These are phyloP conservation scores for Lasiodiplodia theobromae DNA, from an alignment of 2,329 filamentous ascomycete genomes.

Conservation along the genomic window DNA sequence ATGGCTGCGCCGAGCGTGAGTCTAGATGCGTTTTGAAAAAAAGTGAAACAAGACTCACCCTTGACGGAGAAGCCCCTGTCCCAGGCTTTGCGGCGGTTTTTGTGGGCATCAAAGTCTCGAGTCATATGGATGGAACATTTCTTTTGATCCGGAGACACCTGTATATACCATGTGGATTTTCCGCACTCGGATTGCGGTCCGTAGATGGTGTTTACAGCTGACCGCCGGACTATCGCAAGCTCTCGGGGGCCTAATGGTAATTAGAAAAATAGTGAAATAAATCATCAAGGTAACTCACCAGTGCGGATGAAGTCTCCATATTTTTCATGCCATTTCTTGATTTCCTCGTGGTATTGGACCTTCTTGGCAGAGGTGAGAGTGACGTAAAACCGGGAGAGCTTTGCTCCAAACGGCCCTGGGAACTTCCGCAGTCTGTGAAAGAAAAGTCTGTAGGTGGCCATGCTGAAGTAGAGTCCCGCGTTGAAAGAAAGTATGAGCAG, in stretches of 20 bases:
- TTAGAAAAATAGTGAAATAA: neutral
- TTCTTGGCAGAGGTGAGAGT: conserved; percentile 37
- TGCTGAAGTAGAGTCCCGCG: conserved; percentile 40
- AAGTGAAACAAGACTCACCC: conserved; percentile 1
- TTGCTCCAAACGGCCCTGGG: conserved; percentile 47
- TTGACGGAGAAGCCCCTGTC: conserved; percentile 44
- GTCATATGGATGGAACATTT: conserved; percentile 39
- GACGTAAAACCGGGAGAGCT: conserved; percentile 49
- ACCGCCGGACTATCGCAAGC: conserved; percentile 40
- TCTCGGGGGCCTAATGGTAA: conserved; percentile 40
- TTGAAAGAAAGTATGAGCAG: neutral
- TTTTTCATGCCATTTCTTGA: conserved; percentile 38
- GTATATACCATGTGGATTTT: conserved; percentile 41
- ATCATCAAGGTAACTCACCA: conserved; percentile 26
- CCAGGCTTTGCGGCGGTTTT: conserved; percentile 42
- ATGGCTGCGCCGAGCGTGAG: conserved; percentile 35
- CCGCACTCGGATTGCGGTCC: conserved; percentile 40
- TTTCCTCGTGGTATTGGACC: conserved; percentile 38
- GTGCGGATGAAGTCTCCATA: conserved; percentile 46
- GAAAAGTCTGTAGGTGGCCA: conserved; percentile 49
- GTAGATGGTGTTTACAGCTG: conserved; percentile 41
- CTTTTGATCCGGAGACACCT: conserved; percentile 32
- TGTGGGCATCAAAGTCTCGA: conserved; percentile 42
- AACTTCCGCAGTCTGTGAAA: conserved; percentile 52
- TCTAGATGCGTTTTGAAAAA: neutral